Evolutionary conservation across 2,329 filamentous ascomycete genomes (phyloP).

Genomic region (Daldinia sp.): DNA sequence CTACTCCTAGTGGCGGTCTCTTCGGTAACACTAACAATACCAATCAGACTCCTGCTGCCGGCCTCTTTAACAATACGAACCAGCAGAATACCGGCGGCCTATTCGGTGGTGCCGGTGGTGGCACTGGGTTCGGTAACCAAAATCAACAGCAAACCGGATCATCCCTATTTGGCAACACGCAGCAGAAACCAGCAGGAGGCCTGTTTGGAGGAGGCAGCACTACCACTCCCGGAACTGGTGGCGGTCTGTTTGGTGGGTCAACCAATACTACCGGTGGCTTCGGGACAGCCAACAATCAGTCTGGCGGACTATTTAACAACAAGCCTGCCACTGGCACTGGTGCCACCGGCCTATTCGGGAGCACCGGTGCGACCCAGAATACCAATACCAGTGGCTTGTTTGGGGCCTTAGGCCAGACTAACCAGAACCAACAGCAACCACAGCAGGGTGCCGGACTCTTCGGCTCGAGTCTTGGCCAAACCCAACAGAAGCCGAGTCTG

Average conservation of each 20-base stretch:
- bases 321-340: slow-evolving; percentile 50
- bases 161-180: slow-evolving; percentile 55
- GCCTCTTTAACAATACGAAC: slow-evolving; percentile 55
- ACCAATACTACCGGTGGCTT: slow-evolving; percentile 49
- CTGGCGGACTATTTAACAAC: slow-evolving; percentile 62
- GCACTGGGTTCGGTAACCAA: slow-evolving; percentile 55
- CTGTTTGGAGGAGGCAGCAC: slow-evolving; percentile 55
- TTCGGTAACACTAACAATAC: slow-evolving; percentile 52
- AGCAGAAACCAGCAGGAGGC: slow-evolving; percentile 55
- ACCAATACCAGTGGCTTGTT: slow-evolving; percentile 63
- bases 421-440: slow-evolving; percentile 55
- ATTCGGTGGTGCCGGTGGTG: slow-evolving; percentile 49
- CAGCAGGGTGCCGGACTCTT: slow-evolving; percentile 61
- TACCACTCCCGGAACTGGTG: slow-evolving; percentile 49
- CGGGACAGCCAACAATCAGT: slow-evolving; percentile 47
- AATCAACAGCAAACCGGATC: slow-evolving; percentile 56
- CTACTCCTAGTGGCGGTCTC: slow-evolving; percentile 52
- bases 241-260: slow-evolving; percentile 60
- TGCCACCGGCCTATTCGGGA: slow-evolving; percentile 59
- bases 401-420: slow-evolving; percentile 55
- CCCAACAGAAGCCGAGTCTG: slow-evolving; percentile 67
- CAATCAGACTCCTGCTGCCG: slow-evolving; percentile 46
- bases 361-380: slow-evolving; percentile 53
- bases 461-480: slow-evolving; percentile 60
- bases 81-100: slow-evolving; percentile 39